Base-by-base conservation (phyloP, 495 filamentous ascomycete genomes). In the Penicillium alfredii region DNA sequence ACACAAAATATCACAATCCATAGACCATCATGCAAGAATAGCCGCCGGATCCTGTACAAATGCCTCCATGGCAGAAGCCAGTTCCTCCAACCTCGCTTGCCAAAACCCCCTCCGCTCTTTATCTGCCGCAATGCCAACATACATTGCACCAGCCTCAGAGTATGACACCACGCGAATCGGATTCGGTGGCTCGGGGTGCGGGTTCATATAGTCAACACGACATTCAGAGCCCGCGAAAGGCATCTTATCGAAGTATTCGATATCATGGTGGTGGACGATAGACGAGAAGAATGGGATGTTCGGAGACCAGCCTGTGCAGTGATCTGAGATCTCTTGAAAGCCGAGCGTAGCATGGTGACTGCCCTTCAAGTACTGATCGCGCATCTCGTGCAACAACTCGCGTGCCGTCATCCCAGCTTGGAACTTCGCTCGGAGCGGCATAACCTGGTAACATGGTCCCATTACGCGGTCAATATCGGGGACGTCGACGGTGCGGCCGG, bases 401-500 rank as follows among this genome's bases (percentile, higher is more conserved):
- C 53, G 42, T 2, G 41, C 53, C 4, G 57, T 64, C 64, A 64
- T 68, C 1, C 51, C 17, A 0, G 46, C 8, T 22, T 63, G 24
- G 30, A 70, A 61, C 12, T 10, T 35, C 7, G 66, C 53, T 31
- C 66, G 42, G 6, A 61, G 38, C 0, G 64, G 66, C 1, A 55
- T 55, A 23, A 61, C 45, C 30, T 69, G 60, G 28, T 60, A 60
- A 40, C 65, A 69, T 7, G 65, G 65, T 3, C 68, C 68, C 14
- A 68, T 53, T 35, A 77, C 61, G 23, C 57, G 51, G 20, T 77
- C 66, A 3, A 64, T 58, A 17, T 57, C 53, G 13, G 58, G 21
- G 25, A 69, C 30, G 27, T 74, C 71, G n/a, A 74, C 40, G 3
- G 56, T 58, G 38, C 72, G 42, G 36, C 61, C 79, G 3, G 56